Evolutionary conservation across 1,284 basidiomycete species (phyloP).

Genomic region (Leccinum pallidistipes): DNA sequence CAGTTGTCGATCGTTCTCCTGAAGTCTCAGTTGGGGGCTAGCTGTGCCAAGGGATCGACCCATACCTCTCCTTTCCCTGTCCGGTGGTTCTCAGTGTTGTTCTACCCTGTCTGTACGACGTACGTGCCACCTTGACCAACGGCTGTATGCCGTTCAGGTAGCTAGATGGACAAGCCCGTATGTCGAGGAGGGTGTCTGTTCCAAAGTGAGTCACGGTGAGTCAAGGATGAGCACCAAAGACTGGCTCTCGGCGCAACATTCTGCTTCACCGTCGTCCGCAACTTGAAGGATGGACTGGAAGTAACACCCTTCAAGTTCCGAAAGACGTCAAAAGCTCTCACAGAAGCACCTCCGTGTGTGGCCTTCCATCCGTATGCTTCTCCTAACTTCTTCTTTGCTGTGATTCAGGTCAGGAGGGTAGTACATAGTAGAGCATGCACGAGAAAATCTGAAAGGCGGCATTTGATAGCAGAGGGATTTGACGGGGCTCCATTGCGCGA

Average conservation of each 20-base stretch:
- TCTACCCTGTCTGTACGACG: background rate
- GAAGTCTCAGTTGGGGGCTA: background rate
- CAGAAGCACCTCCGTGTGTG: background rate
- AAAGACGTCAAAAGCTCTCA: background rate
- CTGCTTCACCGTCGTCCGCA: background rate
- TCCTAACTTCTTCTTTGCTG: background rate
- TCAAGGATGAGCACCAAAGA: background rate
- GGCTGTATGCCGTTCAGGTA: background rate
- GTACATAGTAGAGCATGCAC: background rate
- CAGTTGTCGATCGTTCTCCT: background rate
- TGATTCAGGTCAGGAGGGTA: background rate
- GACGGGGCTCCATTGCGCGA: background rate
- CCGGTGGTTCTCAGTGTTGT: background rate
- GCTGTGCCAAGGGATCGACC: background rate
- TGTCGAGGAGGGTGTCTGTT: background rate
- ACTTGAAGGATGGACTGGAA: background rate
- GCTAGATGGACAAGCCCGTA: background rate
- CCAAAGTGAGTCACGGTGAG: background rate
- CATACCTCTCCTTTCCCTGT: background rate
- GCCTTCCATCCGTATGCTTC: background rate
- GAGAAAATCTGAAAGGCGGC: background rate
- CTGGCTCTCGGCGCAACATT: background rate
- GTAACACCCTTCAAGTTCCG: background rate
- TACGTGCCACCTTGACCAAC: background rate
- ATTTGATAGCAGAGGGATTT: background rate